Base-by-base conservation (phyloP, 768 basidiomycete species). In the Hebeloma cylindrosporum region DNA sequence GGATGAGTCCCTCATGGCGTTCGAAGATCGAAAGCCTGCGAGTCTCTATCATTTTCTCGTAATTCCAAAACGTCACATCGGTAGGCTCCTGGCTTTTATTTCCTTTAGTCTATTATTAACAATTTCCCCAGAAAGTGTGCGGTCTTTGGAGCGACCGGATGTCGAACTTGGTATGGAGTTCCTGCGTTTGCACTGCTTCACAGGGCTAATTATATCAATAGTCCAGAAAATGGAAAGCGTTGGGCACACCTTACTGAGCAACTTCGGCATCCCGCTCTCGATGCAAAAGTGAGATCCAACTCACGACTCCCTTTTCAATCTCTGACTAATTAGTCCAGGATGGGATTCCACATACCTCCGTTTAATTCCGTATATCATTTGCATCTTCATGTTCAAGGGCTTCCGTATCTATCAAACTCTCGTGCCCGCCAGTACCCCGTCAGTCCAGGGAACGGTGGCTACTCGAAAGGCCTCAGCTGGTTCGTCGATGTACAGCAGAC, bases 331-430 rank as follows among this genome's bases (percentile, higher is more conserved):
- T 17, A 10, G 36, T 42, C 26, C 44, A 88, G 88, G 50, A 70
- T 89, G 67, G 88, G 88, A 1, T 91, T 89, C 57, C 88, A 91
- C 58, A 85, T 89, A 41, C 84, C 88, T 0, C 88, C 88, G 0
- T 87, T 85, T 62, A 83, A 78, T 45, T 82, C 80, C 25, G 73
- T 90, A 4, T 58, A 79, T 26, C 88, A 91, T 58, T 69, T 91
- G 11, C 88, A 90, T 59, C 63, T 91, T 28, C 88, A 90, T 57
- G 78, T 84, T 17, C 83, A 85, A 35, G 80, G 69, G 3, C 60
- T 87, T 40, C 88, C 88, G 0, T 88, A 85, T 67, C 69, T 60
- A 14, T 74, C 77, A 0, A 30, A 43, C 3, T 30, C 57, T 6
- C 61, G 61, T 4, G 55, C 62, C 9, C 40, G 66, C 21, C 78